Percentiles rank a stretch among this genome's conserved stretches.
phyloP scores from a whole-genome alignment of 139 green algal genomes.

The Chlamydomonas incerta region DNA sequence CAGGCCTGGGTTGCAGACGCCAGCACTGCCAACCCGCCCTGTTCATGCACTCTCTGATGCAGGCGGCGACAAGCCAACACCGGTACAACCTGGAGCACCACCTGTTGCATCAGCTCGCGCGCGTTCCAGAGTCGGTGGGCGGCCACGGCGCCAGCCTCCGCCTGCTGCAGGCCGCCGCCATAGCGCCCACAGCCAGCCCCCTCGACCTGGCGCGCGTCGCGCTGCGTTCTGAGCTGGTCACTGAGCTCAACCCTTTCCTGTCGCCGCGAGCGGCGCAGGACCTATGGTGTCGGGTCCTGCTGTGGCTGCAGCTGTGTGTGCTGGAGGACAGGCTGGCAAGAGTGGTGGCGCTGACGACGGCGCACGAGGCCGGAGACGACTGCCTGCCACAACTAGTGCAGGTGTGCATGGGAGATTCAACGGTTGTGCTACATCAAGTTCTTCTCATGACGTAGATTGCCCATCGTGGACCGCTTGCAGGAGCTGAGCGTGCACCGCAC shows the following conservation, averaged over 20 bases:
- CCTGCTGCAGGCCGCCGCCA: neutral
- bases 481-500: conserved; percentile 55
- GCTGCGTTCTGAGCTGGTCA: neutral
- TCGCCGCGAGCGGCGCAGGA: neutral
- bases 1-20: too few species aligned
- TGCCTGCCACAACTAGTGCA: neutral
- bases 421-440: too few species aligned
- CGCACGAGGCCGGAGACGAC: neutral
- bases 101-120: conserved; percentile 25
- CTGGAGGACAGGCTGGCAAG: conserved; percentile 64
- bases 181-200: neutral
- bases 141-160: conserved; percentile 27
- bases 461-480: conserved; percentile 2
- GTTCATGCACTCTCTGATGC: too few species aligned
- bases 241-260: conserved; percentile 53
- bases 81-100: conserved; percentile 8
- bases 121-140: conserved; percentile 2
- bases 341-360: conserved; percentile 26
- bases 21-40: too few species aligned
- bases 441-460: too few species aligned
- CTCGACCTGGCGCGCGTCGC: conserved; percentile 36
- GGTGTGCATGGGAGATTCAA: neutral
- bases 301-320: conserved; percentile 71
- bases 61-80: neutral
- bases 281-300: conserved; percentile 4